Evolutionary conservation across 2,329 filamentous ascomycete genomes (phyloP), one percentile per base, ranked within the genome.

Genomic region (Colletotrichum brevisporum): DNA sequence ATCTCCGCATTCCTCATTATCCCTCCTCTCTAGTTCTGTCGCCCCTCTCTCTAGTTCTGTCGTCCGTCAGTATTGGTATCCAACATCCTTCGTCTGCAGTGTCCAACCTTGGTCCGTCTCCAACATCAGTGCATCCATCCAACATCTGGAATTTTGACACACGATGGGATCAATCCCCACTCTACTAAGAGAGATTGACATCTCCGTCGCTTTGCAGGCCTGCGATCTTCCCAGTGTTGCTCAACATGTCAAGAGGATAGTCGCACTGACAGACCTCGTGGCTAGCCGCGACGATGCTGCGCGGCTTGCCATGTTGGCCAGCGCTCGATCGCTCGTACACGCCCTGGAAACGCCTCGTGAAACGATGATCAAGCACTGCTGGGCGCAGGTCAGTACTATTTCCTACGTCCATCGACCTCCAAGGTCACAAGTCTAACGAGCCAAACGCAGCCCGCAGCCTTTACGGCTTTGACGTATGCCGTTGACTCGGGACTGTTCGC

Each of bases 321-420:
- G n/a, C 43, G 52, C 54, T 6, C 4, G 43, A 2, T 51, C 27
- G 1, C 43, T 57, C 5, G 43, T 58, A 1, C 45, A 58, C n/a
- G 78, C 81, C 0, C 74, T 83, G 0, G 83, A 86, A 70, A 85
- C 82, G 0, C 84, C 84, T 0, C 77, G 83, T 4, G 84, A 86
- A 74, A 82, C 83, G 0, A 84, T 85, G 78, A 78, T 85, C 63
- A 78, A 81, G 63, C 82, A 85, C 59, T 78, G 74, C 67, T 85
- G 83, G 82, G 82, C 81, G 0, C 78, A 85, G 78, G 78, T 78
- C 1, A 41, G 58, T n/a, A 12, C 12, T 9, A 6, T 3, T 8
- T 10, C 9, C 3, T 2, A 24, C 1, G 21, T 24, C 31, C 31
- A 10, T 9, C 9, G 0, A 0, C 5, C 16, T 1, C 3, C 1